Conservation (phyloP, 345 rosid genomes). For the Corymbia maculata region DNA sequence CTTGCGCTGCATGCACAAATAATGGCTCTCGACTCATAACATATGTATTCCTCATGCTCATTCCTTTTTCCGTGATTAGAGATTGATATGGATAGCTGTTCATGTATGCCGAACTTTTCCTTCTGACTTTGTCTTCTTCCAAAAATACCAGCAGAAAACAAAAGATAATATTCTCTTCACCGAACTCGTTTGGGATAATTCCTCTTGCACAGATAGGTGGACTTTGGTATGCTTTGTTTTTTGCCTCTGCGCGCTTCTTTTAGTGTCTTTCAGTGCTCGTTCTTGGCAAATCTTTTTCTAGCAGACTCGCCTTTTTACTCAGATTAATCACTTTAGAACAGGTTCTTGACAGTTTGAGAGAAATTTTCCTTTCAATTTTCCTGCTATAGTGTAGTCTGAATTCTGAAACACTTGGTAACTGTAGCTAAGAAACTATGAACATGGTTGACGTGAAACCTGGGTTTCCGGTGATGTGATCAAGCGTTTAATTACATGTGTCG, state of each 20-base stretch:
- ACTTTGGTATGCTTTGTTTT: neutral
- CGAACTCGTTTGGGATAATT: neutral
- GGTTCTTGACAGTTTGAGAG: neutral
- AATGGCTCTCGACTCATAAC: neutral
- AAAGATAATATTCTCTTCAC: neutral
- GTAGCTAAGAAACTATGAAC: neutral
- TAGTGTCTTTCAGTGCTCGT: neutral
- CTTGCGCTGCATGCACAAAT: neutral
- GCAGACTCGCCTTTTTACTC: neutral
- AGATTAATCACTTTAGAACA: neutral
- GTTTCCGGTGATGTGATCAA: neutral
- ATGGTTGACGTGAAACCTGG: neutral
- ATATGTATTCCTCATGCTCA: neutral
- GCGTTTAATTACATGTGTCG: neutral
- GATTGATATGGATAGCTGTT: neutral
- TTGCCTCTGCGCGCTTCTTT: neutral
- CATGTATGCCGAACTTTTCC: neutral
- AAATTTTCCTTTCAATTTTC: neutral
- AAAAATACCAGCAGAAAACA: neutral
- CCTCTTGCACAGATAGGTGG: neutral
- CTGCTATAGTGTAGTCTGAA: neutral
- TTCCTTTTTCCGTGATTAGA: neutral
- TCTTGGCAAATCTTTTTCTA: neutral
- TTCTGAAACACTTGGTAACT: neutral
- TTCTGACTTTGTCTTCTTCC: neutral